Base-by-base conservation (phyloP, 1,284 basidiomycete genomes). In the Malassezia brasiliensis region DNA sequence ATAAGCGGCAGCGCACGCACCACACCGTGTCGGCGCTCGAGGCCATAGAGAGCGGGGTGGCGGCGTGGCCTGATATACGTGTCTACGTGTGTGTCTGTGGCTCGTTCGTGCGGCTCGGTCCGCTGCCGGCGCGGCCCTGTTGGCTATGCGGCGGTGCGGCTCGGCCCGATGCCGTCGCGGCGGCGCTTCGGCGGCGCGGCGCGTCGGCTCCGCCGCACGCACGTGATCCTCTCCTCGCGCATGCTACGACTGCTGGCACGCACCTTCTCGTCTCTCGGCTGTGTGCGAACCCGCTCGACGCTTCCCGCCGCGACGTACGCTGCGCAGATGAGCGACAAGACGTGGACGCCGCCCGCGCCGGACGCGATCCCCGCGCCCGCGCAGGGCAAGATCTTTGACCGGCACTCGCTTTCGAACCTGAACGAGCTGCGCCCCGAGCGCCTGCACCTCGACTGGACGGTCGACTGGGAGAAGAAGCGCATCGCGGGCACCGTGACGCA, bases 401-500 rank as follows among this genome's bases (percentile, higher is more conserved):
- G 52, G 11, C 70, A 73, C 59, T 69, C 70, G 30, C 62, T 63
- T 37, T 53, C 67, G 39, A 63, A 70, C 54, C 53, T 71, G 10
- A 60, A 62, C 37, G 59, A 68, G 19, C 58, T 73, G 56, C 60
- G 61, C 52, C 62, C 69, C 2, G 32, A 50, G 14, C 62, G 65
- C 48, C 50, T 73, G 50, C 69, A 75, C 42, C 82, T 96, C 56
- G 82, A 87, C 64, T 96, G 90, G 91, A 76, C 68, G 1, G 78
- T 96, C 63, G 84, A 96, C 77, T 96, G 90, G 77, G 71, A 80
- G 1, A 72, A 77, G 9, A 77, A 83, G 67, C 77, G 81, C 54
- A 81, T 96, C 64, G 76, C 77, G n/a, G 91, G 91, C 1, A 81
- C 80, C 25, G 88, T 82, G 15, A 81, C 79, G 0, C 86, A 90